Conservation (phyloP, 148 eudicot genomes). For the Arctostaphylos glauca region DNA sequence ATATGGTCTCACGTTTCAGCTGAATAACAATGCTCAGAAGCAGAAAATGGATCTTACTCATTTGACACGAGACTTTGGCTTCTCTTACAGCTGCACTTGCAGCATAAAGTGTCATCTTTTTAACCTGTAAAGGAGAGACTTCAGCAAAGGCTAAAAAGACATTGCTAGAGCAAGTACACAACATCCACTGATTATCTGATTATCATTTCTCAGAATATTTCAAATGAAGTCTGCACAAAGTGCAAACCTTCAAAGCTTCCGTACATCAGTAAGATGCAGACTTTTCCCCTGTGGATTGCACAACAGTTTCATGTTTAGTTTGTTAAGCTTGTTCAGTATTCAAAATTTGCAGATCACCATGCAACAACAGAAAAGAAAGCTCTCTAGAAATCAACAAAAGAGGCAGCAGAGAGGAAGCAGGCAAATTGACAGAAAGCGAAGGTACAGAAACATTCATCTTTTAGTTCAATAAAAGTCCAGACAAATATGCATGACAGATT, state of each 20-base stretch:
- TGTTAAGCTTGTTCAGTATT: not conserved
- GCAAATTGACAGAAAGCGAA: not conserved
- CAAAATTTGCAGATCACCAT: too few species aligned
- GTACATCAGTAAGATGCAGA: not conserved
- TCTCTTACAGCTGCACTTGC: constrained; percentile 52
- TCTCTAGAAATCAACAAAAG: not conserved
- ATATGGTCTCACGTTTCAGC: not conserved
- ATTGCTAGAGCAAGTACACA: not conserved
- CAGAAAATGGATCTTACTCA: constrained; percentile 23
- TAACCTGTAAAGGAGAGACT: constrained; percentile 39
- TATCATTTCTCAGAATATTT: not conserved
- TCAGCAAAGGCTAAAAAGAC: not conserved
- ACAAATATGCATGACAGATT: not conserved
- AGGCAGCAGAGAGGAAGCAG: not conserved
- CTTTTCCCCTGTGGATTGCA: not conserved
- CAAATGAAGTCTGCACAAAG: not conserved
- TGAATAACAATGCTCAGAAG: not conserved
- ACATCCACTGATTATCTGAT: not conserved
- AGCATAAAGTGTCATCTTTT: constrained; percentile 70
- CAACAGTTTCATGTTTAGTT: not conserved
- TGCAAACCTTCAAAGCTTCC: not conserved
- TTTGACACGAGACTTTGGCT: constrained; percentile 35
- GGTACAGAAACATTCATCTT: not conserved
- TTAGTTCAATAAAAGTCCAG: not conserved
- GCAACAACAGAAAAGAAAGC: not conserved